phyloP scores from a whole-genome alignment of 768 basidiomycete species.

The Chlorophyllum brunneum region DNA sequence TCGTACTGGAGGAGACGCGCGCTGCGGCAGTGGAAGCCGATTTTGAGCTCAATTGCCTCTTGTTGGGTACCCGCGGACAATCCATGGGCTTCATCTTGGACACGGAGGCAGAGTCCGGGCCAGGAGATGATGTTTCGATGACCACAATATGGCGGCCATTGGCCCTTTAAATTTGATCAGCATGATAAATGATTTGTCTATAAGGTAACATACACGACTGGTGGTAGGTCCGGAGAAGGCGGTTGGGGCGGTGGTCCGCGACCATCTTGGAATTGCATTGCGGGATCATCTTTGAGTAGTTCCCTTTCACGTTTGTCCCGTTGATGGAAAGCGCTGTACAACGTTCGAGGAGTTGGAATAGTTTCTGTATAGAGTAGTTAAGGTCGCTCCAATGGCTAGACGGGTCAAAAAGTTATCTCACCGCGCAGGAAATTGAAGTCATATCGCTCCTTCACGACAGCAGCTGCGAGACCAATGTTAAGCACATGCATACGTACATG shows the following conservation, averaged over 20 bases:
- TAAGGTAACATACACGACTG: neutral
- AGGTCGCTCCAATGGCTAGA: neutral
- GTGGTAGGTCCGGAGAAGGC: neutral
- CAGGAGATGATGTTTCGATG: neutral
- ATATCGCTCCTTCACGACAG: constrained; percentile 55
- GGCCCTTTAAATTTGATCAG: neutral
- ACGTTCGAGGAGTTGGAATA: constrained; percentile 57
- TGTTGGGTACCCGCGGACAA: neutral
- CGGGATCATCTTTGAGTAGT: constrained; percentile 57
- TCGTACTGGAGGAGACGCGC: neutral
- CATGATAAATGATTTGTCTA: neutral
- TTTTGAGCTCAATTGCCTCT: neutral
- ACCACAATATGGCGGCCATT: neutral
- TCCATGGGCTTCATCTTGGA: neutral
- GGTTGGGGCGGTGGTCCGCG: neutral
- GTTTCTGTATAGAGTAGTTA: constrained; percentile 41
- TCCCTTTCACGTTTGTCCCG: constrained; percentile 25
- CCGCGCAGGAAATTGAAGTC: constrained; percentile 75
- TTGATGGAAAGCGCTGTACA: constrained; percentile 55
- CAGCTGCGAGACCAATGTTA: constrained; percentile 35
- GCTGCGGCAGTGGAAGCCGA: neutral
- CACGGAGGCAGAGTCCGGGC: neutral
- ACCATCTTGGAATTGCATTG: constrained; percentile 25
- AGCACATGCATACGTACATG: constrained; percentile 7
- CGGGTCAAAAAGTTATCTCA: constrained; percentile 19